These are phyloP conservation scores for Silene uniflora DNA, from an alignment of 148 eudicot species.

Conservation along the genomic window DNA sequence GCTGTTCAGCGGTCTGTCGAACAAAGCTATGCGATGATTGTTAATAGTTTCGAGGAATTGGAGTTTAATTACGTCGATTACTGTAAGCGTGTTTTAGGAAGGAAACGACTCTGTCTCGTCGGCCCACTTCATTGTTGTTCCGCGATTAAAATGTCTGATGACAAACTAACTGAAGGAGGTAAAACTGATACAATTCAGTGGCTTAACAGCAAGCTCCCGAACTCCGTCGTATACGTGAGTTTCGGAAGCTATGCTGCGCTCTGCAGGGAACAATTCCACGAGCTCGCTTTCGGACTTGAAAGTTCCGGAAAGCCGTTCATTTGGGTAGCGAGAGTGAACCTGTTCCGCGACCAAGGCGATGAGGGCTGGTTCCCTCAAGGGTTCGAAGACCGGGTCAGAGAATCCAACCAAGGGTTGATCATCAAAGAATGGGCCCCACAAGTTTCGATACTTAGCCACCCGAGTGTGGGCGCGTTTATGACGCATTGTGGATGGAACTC, in stretches of 20 bases:
- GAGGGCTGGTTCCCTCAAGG: not conserved
- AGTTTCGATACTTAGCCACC: not conserved
- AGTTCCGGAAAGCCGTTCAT: not conserved
- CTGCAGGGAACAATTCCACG: not conserved
- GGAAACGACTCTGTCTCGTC: not conserved
- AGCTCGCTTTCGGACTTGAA: constrained; percentile 3
- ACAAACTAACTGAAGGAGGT: too few species aligned
- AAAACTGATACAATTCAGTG: not conserved
- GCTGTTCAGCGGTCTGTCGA: not conserved
- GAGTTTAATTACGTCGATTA: not conserved
- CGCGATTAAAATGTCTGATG: not conserved
- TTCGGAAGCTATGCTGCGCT: constrained; percentile 1
- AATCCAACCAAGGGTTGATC: not conserved
- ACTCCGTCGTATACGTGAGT: constrained; percentile 12
- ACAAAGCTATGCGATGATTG: not conserved
- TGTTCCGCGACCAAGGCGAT: not conserved
- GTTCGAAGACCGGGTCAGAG: not conserved
- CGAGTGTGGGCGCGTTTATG: not conserved
- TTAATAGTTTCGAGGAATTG: constrained; percentile 6
- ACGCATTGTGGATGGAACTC: not conserved
- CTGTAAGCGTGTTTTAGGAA: not conserved
- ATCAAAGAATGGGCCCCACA: not conserved
- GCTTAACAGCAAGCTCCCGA: not conserved
- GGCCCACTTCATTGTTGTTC: not conserved
- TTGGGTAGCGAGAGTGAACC: not conserved